phyloP scores from a whole-genome alignment of 345 rosid genomes.

The Eucalyptus regnans region DNA sequence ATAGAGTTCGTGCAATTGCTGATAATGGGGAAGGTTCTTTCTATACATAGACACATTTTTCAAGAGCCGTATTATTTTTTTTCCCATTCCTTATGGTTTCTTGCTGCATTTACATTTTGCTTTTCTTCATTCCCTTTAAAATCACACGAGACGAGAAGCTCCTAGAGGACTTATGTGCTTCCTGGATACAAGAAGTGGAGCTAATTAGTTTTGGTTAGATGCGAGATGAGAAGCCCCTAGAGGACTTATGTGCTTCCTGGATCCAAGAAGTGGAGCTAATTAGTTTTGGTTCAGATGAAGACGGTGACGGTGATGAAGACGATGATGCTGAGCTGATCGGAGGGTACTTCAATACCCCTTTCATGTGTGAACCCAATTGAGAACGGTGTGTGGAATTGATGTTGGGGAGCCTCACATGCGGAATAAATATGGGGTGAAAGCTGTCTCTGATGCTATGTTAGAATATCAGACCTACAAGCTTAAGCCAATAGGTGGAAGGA shows the following conservation, averaged over 20 bases:
- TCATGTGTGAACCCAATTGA: background rate
- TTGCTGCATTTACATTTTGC: background rate
- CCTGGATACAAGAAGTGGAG: background rate
- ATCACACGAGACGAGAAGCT: background rate
- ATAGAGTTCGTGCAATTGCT: slow-evolving; percentile 7
- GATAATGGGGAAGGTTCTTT: slow-evolving; percentile 20
- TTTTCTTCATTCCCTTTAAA: background rate
- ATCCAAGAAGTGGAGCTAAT: background rate
- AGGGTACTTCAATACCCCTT: background rate
- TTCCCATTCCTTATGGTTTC: background rate
- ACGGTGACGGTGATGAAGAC: slow-evolving; percentile 22
- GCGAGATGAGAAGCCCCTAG: too few relatives aligned
- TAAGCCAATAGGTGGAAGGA: background rate
- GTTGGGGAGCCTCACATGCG: background rate
- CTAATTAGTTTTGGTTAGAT: background rate
- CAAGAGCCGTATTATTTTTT: background rate
- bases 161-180: background rate
- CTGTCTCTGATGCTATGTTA: background rate
- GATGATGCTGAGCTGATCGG: slow-evolving; percentile 23
- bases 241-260: background rate
- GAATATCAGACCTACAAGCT: background rate
- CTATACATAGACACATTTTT: background rate
- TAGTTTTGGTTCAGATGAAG: slow-evolving; percentile 10
- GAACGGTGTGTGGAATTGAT: background rate
- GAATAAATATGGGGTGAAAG: background rate